phyloP scores from a whole-genome alignment of 108 stramenopile species.

The Nitzschia sp. region DNA sequence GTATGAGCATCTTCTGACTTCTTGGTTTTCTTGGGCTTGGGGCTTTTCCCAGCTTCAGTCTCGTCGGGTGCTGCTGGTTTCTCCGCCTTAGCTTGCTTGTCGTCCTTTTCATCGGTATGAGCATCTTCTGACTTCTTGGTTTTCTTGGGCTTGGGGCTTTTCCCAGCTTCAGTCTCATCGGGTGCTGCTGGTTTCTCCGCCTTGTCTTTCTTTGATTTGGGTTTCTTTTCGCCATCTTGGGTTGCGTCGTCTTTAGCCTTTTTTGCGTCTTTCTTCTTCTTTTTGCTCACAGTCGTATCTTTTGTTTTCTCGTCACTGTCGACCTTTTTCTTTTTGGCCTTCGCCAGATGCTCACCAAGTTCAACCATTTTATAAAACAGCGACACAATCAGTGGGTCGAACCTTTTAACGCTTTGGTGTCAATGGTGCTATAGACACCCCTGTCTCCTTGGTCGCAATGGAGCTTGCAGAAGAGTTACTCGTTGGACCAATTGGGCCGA shows the following conservation, averaged over 20 bases:
- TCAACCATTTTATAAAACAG: not conserved
- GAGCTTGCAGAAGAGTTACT: no score
- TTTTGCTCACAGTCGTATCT: not conserved
- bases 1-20: not conserved
- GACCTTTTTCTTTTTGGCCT: not conserved
- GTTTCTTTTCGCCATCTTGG: no score
- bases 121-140: not conserved
- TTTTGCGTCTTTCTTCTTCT: constrained; percentile 5
- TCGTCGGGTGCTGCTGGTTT: not conserved
- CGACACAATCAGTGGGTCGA: not conserved
- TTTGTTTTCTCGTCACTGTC: not conserved
- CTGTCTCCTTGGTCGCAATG: no score
- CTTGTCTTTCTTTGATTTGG: not conserved
- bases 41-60: not conserved
- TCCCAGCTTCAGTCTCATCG: not conserved
- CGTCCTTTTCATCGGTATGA: not conserved
- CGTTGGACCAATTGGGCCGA: no score
- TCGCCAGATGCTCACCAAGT: not conserved
- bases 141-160: not conserved
- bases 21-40: not conserved
- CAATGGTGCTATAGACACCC: not conserved
- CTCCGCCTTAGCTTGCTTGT: not conserved
- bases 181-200: not conserved
- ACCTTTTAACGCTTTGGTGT: not conserved
- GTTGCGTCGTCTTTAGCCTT: not conserved